Evolutionary conservation across 768 basidiomycete species (phyloP).

Genomic region (Boletus reticulatus): DNA sequence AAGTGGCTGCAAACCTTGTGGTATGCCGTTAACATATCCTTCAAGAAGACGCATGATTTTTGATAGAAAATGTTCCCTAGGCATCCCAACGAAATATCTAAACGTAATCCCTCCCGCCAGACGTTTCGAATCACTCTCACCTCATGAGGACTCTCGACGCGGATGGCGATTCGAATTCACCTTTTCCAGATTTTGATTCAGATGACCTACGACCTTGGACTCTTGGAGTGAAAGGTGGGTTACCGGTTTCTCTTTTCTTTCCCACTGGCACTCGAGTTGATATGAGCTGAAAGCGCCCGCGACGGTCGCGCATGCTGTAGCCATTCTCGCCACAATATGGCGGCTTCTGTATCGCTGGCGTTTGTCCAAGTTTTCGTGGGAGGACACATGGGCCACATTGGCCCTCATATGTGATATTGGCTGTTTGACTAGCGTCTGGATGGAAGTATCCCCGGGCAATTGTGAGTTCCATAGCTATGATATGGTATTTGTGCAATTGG

Average conservation of each 20-base stretch:
- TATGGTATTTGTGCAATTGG: not conserved
- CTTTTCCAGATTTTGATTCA: not conserved
- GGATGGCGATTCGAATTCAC: not conserved
- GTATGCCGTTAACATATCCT: constrained; percentile 1
- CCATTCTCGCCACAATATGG: constrained; percentile 18
- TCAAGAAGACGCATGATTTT: not conserved
- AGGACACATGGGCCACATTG: constrained; percentile 25
- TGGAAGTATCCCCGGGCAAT: not conserved
- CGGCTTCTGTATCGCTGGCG: constrained; percentile 23
- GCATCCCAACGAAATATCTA: not conserved
- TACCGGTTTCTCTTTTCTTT: not conserved
- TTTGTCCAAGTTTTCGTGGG: constrained; percentile 24
- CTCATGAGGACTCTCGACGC: no score
- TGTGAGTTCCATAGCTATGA: constrained; percentile 11
- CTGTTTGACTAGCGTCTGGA: constrained; percentile 23
- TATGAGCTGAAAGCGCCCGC: constrained; percentile 10
- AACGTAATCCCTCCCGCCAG: not conserved
- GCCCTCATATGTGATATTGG: constrained; percentile 22
- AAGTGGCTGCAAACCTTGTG: not conserved
- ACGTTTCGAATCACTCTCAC: not conserved
- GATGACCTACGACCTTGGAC: constrained; percentile 1
- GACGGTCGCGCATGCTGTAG: constrained; percentile 14
- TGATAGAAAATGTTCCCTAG: not conserved
- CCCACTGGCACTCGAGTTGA: not conserved
- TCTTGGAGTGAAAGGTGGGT: constrained; percentile 14